These are phyloP conservation scores for Camelina sativa DNA, from an alignment of 345 rosid species.

Conservation along the genomic window DNA sequence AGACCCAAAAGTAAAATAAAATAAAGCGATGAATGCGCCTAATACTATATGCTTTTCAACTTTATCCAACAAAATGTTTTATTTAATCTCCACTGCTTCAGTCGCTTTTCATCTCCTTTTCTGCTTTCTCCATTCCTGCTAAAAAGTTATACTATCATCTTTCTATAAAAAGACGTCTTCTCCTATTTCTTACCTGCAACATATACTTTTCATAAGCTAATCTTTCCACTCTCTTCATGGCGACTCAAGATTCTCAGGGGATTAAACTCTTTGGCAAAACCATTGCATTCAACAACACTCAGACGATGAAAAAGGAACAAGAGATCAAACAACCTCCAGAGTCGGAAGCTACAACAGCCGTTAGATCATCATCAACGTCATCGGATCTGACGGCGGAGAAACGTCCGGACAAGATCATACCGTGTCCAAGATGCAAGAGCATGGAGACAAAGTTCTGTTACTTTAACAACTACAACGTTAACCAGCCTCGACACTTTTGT, in stretches of 20 bases:
- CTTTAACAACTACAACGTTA: slow-evolving; percentile 93
- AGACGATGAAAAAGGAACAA: slow-evolving; percentile 46
- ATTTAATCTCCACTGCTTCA: slow-evolving; percentile 12
- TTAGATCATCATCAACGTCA: slow-evolving; percentile 12
- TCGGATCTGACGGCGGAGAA: slow-evolving; percentile 20
- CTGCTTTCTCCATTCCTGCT: background rate
- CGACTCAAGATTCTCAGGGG: slow-evolving; percentile 52
- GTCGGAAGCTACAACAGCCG: slow-evolving; percentile 5
- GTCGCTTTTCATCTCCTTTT: slow-evolving; percentile 21
- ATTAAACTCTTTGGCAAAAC: slow-evolving; percentile 80
- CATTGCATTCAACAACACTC: slow-evolving; percentile 57
- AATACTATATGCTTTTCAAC: background rate
- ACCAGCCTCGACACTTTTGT: slow-evolving; percentile 94
- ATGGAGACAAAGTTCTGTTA: slow-evolving; percentile 50
- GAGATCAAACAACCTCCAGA: slow-evolving; percentile 8
- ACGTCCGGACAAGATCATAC: slow-evolving; percentile 31
- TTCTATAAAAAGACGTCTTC: slow-evolving; percentile 22
- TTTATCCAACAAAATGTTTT: background rate
- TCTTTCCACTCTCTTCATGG: slow-evolving; percentile 44
- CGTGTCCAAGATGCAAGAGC: slow-evolving; percentile 27
- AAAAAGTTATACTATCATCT: background rate
- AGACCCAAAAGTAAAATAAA: slow-evolving; percentile 3
- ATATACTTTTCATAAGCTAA: background rate
- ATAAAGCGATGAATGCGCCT: slow-evolving; percentile 19
- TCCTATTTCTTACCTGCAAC: slow-evolving; percentile 12